Evolutionary conservation across 2,329 filamentous ascomycete genomes (phyloP).

Genomic region (Fusarium mangiferae): DNA sequence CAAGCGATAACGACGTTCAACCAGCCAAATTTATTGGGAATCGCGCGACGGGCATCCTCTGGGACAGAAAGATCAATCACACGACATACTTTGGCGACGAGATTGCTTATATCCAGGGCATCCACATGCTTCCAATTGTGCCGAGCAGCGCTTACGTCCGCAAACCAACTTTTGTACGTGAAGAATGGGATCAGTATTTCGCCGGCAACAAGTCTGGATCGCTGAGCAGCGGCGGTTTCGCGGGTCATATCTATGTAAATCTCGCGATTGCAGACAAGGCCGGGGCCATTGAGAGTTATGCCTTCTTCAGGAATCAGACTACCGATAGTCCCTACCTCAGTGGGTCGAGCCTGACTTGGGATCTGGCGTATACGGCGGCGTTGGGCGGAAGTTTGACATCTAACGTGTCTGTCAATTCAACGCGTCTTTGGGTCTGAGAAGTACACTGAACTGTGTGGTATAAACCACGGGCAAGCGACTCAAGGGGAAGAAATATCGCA

Average conservation of each 20-base stretch:
- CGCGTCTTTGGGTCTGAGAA: neutral
- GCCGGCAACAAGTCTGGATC: neutral
- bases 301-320: neutral
- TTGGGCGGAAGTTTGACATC: neutral
- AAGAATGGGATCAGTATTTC: neutral
- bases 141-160: neutral
- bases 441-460: neutral
- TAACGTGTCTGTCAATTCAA: neutral
- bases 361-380: neutral
- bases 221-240: neutral
- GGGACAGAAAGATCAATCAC: neutral
- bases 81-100: neutral
- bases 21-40: neutral
- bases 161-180: neutral
- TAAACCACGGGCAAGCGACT: too few species aligned
- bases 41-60: neutral
- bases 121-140: neutral
- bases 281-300: neutral
- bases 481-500: accelerated
- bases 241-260: neutral
- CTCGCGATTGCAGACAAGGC: neutral
- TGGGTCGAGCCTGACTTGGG: neutral
- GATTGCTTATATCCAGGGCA: neutral
- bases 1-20: neutral
- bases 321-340: neutral